phyloP scores from a whole-genome alignment of 1,284 basidiomycete genomes.

The Rhodofomes roseus region DNA sequence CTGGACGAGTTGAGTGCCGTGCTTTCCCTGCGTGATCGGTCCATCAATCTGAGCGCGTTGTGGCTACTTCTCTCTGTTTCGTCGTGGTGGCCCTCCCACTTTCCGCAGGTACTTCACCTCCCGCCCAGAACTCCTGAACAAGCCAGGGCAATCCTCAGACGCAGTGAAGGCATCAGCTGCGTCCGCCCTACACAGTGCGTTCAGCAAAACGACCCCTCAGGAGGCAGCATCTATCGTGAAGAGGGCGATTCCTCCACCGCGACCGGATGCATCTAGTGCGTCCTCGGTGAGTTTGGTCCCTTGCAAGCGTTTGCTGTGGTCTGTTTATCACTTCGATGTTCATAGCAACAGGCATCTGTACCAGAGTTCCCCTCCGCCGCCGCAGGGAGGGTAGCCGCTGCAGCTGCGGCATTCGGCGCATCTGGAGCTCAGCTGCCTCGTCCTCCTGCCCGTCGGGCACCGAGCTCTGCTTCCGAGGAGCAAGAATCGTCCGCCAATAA shows the following conservation, averaged over 20 bases:
- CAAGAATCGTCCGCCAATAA: slow-evolving; percentile 9
- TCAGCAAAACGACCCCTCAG: slow-evolving; percentile 41
- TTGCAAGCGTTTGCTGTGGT: too few species aligned
- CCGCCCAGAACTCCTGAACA: slow-evolving; percentile 58
- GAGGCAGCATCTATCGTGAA: slow-evolving; percentile 19
- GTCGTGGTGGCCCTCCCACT: not conserved
- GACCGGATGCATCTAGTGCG: not conserved
- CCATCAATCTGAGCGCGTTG: not conserved
- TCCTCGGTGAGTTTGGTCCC: not conserved
- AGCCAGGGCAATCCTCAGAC: slow-evolving; percentile 8
- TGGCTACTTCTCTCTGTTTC: slow-evolving; percentile 2
- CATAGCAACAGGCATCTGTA: not conserved
- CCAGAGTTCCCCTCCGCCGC: slow-evolving; percentile 13
- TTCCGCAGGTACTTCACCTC: slow-evolving; percentile 66
- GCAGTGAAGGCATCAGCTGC: slow-evolving; percentile 28
- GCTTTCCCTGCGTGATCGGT: not conserved
- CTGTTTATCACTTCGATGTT: too few species aligned
- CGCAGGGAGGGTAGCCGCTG: slow-evolving; percentile 28
- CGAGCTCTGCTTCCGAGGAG: slow-evolving; percentile 11
- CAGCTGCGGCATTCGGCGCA: slow-evolving; percentile 23
- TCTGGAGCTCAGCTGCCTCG: slow-evolving; percentile 15
- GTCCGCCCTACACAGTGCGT: slow-evolving; percentile 45
- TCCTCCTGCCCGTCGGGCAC: slow-evolving; percentile 20
- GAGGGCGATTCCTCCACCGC: slow-evolving; percentile 13
- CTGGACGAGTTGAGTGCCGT: slow-evolving; percentile 63